These are phyloP conservation scores for Hansenula sp. DNA, from an alignment of 1,139 yeast genomes.

Conservation along the genomic window DNA sequence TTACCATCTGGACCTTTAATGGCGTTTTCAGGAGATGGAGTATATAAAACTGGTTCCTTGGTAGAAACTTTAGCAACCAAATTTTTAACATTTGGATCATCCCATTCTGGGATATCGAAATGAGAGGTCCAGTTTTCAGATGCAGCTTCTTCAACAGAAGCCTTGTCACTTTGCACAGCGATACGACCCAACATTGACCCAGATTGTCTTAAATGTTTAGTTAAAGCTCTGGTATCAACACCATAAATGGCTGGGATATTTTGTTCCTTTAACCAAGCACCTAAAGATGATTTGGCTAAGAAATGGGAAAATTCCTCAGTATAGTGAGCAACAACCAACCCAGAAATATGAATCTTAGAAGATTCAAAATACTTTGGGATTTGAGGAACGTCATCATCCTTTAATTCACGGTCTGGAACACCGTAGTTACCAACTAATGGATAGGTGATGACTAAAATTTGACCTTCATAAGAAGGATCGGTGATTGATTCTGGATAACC, in stretches of 20 bases:
- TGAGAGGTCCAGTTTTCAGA: constrained; percentile 52
- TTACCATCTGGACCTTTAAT: constrained; percentile 69
- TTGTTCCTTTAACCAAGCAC: constrained; percentile 89
- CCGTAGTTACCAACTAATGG: constrained; percentile 99
- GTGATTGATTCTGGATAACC: constrained; percentile 99
- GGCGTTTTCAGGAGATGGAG: constrained; percentile 51
- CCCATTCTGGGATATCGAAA: constrained; percentile 83
- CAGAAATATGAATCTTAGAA: constrained; percentile 88
- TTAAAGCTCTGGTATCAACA: constrained; percentile 93
- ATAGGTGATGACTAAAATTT: constrained; percentile 92
- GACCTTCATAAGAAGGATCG: constrained; percentile 98
- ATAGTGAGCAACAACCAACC: constrained; percentile 94
- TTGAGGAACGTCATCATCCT: constrained; percentile 70
- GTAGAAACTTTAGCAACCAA: constrained; percentile 89
- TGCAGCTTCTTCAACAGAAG: constrained; percentile 38
- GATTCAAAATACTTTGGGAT: constrained; percentile 95
- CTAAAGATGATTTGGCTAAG: constrained; percentile 88
- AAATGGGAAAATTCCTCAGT: constrained; percentile 94
- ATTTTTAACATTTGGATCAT: constrained; percentile 87
- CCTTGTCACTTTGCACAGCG: constrained; percentile 51
- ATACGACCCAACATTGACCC: constrained; percentile 93
- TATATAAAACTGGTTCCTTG: constrained; percentile 69
- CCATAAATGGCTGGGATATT: constrained; percentile 96
- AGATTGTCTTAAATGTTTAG: constrained; percentile 85
- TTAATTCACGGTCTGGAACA: constrained; percentile 84